These are phyloP conservation scores for Cyclocybe cylindracea DNA, from an alignment of 768 basidiomycete species.

Conservation along the genomic window DNA sequence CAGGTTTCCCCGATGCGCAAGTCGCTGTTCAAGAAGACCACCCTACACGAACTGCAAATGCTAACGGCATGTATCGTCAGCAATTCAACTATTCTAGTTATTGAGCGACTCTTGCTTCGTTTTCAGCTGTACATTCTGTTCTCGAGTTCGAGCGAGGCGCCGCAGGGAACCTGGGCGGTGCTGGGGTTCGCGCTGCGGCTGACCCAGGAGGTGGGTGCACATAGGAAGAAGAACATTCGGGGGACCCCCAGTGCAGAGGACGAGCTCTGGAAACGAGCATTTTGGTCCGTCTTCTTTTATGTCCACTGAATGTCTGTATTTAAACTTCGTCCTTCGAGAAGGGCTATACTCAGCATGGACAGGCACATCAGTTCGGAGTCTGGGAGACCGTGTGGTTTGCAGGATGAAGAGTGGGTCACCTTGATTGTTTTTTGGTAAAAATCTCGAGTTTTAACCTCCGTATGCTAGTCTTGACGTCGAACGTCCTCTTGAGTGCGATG, in stretches of 20 bases:
- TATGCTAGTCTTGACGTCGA: conserved; percentile 68
- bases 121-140: conserved; percentile 49
- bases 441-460: neutral
- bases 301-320: neutral
- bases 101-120: neutral
- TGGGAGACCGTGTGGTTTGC: conserved; percentile 70
- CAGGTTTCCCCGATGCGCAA: conserved; percentile 66
- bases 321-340: conserved; percentile 16
- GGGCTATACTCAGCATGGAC: conserved; percentile 54
- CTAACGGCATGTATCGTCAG: conserved; percentile 47
- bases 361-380: conserved; percentile 46
- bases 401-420: conserved; percentile 70
- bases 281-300: conserved; percentile 41
- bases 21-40: conserved; percentile 56
- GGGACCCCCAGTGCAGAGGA: conserved; percentile 50
- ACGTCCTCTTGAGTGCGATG: conserved; percentile 59
- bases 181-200: conserved; percentile 69
- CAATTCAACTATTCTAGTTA: neutral
- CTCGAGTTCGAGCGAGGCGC: conserved; percentile 45
- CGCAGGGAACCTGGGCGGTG: conserved; percentile 62
- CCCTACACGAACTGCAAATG: conserved; percentile 74
- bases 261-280: conserved; percentile 75
- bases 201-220: conserved; percentile 76
- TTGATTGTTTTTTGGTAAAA: neutral
- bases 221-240: conserved; percentile 39